Conservation (phyloP, 768 basidiomycete genomes). For the Ramaria sp. region DNA sequence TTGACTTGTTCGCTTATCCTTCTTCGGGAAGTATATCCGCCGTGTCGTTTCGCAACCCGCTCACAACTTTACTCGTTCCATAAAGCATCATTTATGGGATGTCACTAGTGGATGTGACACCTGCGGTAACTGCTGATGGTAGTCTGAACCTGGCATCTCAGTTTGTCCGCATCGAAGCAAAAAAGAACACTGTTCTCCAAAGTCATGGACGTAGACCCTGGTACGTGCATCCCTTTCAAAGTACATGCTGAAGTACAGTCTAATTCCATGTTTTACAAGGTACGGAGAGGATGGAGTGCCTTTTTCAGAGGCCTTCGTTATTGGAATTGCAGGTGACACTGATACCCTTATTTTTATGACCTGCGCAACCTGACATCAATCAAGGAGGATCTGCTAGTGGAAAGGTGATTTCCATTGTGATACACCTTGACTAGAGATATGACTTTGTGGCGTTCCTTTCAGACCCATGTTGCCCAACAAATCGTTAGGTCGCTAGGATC, state of each 20-base stretch:
- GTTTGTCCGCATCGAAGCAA: conserved; percentile 17
- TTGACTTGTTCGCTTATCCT: too few relatives aligned
- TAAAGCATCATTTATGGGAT: too few relatives aligned
- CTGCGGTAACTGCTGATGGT: too few relatives aligned
- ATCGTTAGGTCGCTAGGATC: conserved; percentile 74
- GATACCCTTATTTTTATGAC: neutral
- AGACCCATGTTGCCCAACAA: conserved; percentile 82
- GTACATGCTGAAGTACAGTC: conserved; percentile 1
- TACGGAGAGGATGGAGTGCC: conserved; percentile 67
- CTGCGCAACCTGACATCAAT: conserved; percentile 1
- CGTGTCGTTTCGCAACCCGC: too few relatives aligned
- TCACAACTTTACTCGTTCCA: too few relatives aligned
- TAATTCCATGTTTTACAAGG: conserved; percentile 30
- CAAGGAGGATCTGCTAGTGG: conserved; percentile 80
- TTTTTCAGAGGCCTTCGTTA: conserved; percentile 68
- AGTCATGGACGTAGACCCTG: conserved; percentile 83
- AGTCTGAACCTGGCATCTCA: neutral
- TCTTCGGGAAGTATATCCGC: neutral
- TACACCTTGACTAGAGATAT: neutral
- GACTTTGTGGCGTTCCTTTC: neutral
- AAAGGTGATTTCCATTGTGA: conserved; percentile 39
- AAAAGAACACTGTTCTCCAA: conserved; percentile 67
- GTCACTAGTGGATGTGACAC: too few relatives aligned
- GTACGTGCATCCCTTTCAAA: conserved; percentile 26
- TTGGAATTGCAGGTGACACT: conserved; percentile 68